Evolutionary conservation across 768 basidiomycete species (phyloP).

Genomic region (Podaxis mareebaensis): DNA sequence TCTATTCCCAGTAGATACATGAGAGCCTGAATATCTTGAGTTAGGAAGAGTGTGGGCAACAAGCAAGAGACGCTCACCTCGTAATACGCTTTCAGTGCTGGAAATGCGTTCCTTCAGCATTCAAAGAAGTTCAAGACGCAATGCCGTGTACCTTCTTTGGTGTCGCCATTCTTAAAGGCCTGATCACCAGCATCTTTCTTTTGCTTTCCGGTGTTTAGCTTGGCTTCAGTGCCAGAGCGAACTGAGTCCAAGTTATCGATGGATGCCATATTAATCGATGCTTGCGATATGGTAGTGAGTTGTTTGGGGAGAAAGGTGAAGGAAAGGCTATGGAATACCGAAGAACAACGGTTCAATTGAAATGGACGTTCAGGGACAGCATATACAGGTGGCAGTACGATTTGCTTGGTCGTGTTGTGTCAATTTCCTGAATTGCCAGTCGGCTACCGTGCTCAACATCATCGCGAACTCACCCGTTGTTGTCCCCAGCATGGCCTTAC

Average conservation of each 20-base stretch:
- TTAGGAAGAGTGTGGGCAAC: slow-evolving; percentile 2
- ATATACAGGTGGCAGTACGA: slow-evolving; percentile 37
- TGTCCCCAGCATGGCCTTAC: slow-evolving; percentile 54
- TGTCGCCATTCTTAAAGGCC: slow-evolving; percentile 67
- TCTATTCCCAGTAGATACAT: slow-evolving; percentile 76
- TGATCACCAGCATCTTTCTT: slow-evolving; percentile 69
- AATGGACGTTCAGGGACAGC: not conserved
- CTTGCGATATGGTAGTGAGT: not conserved
- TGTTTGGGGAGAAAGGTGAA: slow-evolving; percentile 3
- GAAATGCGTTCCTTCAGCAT: not conserved
- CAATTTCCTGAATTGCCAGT: slow-evolving; percentile 11
- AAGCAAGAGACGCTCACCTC: slow-evolving; percentile 44
- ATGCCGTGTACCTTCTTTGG: slow-evolving; percentile 52
- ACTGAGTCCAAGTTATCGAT: slow-evolving; percentile 12
- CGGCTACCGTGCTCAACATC: slow-evolving; percentile 16
- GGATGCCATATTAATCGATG: slow-evolving; percentile 12
- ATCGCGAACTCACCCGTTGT: slow-evolving; percentile 18
- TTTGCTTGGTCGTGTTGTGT: slow-evolving; percentile 32
- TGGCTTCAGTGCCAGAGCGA: slow-evolving; percentile 32
- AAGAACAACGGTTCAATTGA: slow-evolving; percentile 2
- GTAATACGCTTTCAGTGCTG: slow-evolving; percentile 75
- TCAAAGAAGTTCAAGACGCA: slow-evolving; percentile 8
- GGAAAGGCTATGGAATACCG: slow-evolving; percentile 2
- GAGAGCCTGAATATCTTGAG: slow-evolving; percentile 47
- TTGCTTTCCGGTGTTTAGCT: slow-evolving; percentile 60